Conservation (phyloP, 2,329 filamentous ascomycete species). For the Pseudogymnoascus sp. region DNA sequence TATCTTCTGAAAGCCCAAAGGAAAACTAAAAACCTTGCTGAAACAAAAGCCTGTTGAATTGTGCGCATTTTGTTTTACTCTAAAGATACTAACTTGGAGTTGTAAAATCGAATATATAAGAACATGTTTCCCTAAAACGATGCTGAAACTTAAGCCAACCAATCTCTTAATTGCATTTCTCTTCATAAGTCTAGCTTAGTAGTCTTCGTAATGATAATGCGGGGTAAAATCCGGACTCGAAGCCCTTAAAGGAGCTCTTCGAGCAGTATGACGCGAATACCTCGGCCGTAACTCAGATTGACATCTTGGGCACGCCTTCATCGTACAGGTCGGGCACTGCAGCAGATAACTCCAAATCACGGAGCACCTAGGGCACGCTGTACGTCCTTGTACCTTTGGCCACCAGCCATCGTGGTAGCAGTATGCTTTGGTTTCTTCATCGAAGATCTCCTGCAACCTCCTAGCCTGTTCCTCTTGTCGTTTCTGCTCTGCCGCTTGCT, state of each 20-base stretch:
- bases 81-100: not conserved
- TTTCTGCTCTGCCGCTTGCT: slow-evolving; percentile 15
- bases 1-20: too few relatives aligned
- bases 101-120: not conserved
- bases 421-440: not conserved
- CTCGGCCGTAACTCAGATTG: slow-evolving; percentile 14
- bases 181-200: not conserved
- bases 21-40: too few relatives aligned
- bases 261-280: not conserved
- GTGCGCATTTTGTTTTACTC: not conserved
- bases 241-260: not conserved
- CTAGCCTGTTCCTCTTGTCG: slow-evolving; percentile 10
- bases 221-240: not conserved
- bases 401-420: slow-evolving; percentile 19
- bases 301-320: slow-evolving; percentile 19
- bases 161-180: not conserved
- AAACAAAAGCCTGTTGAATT: too few relatives aligned
- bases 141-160: slow-evolving; percentile 14
- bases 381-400: slow-evolving; percentile 16
- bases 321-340: slow-evolving; percentile 18
- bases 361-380: slow-evolving; percentile 15
- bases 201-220: not conserved
- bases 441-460: slow-evolving; percentile 9
- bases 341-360: slow-evolving; percentile 16
- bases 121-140: not conserved